Evolutionary conservation across 2,329 filamentous ascomycete genomes (phyloP), one percentile per base, ranked within the genome.

Genomic region (Microthyrium microscopicum): DNA sequence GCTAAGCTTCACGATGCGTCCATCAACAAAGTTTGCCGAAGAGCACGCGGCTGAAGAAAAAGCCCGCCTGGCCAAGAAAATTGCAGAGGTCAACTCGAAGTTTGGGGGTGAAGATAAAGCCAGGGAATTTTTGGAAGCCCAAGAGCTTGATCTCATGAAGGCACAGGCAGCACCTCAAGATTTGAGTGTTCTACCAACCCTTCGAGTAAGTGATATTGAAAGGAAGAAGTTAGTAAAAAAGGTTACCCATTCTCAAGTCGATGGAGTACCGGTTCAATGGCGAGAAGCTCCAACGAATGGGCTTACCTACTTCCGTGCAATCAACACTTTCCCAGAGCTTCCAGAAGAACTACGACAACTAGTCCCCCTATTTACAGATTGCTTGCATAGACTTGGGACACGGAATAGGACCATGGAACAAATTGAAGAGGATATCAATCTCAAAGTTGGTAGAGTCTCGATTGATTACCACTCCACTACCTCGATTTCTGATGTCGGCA

Each of bases 211-310:
- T 41, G 89, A 98, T 46, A 95, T 98, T 38, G 79, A 83, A 1
- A 70, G 85, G 35, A 61, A 70, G 39, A 81, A 80, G 49, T 78
- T 85, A 46, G 68, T 69, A 35, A 80, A 87, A 41, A 71, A 78
- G n/a, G 50, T 73, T 17, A 59, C 65, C 15, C 60, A 72, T 41
- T 63, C 59, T 25, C 58, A 61, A 8, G 52, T 78, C 7, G 67
- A 70, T 26, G 66, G 68, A 24, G 68, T 77, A 26, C 72, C 77
- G 29, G 71, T 89, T 4, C 81, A 94, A 46, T 94, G 85, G 84
- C 76, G 78, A 32, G 82, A 92, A 53, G 83, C 85, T 5, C 80
- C 83, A 2, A 98, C 89, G 0, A 98, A 98, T 46, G 89, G 89
- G 0, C 60, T 98, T 38, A 95, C 87, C 2, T 98, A 98, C 52